These are phyloP conservation scores for Diplodia scrobiculata DNA, from an alignment of 2,329 filamentous ascomycete species.

Conservation along the genomic window DNA sequence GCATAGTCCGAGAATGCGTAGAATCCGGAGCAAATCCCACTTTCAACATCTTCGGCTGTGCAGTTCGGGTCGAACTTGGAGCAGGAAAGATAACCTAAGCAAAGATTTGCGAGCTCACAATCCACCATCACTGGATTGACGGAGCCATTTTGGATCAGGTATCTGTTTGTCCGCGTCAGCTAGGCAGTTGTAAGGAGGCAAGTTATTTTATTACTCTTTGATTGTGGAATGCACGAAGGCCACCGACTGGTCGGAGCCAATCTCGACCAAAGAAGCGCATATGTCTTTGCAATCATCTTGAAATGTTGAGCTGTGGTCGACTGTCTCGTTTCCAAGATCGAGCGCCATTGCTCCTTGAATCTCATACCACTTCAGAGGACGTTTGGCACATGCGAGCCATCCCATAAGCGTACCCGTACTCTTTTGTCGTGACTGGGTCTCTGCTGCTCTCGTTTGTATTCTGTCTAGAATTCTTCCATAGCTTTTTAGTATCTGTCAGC, in stretches of 20 bases:
- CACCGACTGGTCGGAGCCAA: constrained; percentile 39
- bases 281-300: constrained; percentile 38
- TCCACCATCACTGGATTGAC: constrained; percentile 28
- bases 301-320: constrained; percentile 40
- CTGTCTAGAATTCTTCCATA: constrained; percentile 36
- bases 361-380: constrained; percentile 49
- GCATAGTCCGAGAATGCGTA: constrained; percentile 34
- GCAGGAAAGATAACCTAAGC: constrained; percentile 29
- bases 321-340: constrained; percentile 34
- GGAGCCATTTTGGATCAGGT: constrained; percentile 28
- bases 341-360: constrained; percentile 46
- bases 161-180: constrained; percentile 24
- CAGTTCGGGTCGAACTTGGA: constrained; percentile 30
- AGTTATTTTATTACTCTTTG: constrained; percentile 37
- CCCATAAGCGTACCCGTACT: constrained; percentile 42
- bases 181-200: not conserved
- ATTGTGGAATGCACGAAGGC: constrained; percentile 48
- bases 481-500: constrained; percentile 30
- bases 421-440: constrained; percentile 33
- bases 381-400: constrained; percentile 48
- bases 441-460: constrained; percentile 30
- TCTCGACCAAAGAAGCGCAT: constrained; percentile 46
- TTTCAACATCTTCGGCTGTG: not conserved
- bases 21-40: constrained; percentile 30
- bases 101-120: constrained; percentile 27